Base-by-base conservation (phyloP, 2,329 filamentous ascomycete genomes). In the Fusarium coicis region DNA sequence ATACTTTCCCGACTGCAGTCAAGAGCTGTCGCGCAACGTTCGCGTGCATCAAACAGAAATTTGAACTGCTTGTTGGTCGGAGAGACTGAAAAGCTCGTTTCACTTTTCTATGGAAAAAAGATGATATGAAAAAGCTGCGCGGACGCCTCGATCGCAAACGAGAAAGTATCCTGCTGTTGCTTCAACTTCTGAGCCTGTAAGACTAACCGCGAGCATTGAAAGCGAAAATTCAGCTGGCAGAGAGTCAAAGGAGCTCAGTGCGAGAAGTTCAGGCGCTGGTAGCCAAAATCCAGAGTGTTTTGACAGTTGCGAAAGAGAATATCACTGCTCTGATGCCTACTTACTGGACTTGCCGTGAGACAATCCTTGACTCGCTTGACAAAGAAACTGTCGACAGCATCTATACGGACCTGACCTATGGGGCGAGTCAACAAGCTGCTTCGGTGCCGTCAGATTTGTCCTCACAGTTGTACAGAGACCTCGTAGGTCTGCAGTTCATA, bases 51-150 rank as follows among this genome's bases (percentile, higher is more conserved):
- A 4, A 36, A 1, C 30, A 52, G 30, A 30, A 36, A 9, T 36
- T 52, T 26, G 18, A 52, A 4, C 49, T 21, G 0, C 12, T 52
- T 11, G 8, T 8, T 3, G 3, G 6, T 26, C 16, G 11, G 0
- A 2, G 12, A 6, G n/a, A 36, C 3, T 52, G 7, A 6, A 26
- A 10, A 9, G 12, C 12, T 15, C 1, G 6, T 8, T 26, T 52
- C 2, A 1, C 11, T n/a, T 6, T 8, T 2, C 10, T 11, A 2
- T 26, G 6, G 9, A 21, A 36, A 9, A 4, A 52, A 15, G 16
- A 21, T 0, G 7, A 21, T 7, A 52, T 4, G 49, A 26, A 5
- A 19, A 36, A 8, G 0, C 4, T 52, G 3, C 28, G 32, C 10
- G 46, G 28, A 3, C 30, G 49, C 2, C 49, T 26, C 5, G 12